Evolutionary conservation across 495 filamentous ascomycete species (phyloP), one percentile per base, ranked within the genome.

Genomic region (Gamarada debralockiae): DNA sequence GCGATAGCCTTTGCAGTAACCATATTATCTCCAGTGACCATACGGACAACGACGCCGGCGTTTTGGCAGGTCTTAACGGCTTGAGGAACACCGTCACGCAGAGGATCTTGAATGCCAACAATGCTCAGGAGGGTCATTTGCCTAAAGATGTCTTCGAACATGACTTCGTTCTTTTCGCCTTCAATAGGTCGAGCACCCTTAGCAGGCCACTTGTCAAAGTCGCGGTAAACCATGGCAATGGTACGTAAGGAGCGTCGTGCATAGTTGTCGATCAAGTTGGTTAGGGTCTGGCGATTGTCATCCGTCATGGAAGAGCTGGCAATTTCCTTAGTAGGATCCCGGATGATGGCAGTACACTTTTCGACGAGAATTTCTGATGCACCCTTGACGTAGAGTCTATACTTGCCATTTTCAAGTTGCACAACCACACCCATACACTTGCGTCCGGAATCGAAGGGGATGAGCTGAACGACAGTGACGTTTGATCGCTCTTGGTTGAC

Each of bases 341-440:
- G 70, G n/a, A 95, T 69, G 42, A 90, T 84, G 25, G 75, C 76
- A 1, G 84, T 80, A 57, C 88, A 90, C 60, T 85, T 85, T 21
- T 69, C 71, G 21, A 93, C 74, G 59, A 97, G 69, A 51, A 95
- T 91, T 60, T 95, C 90, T 0, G 90, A 91, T n/a, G 90, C 90
- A 36, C 90, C 90, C 68, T 95, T 95, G 63, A 95, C 81, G 53
- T 84, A 79, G 62, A 95, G 81, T 15, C 90, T 77, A 58, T 80
- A 83, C 53, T 73, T 78, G 40, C 83, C 84, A 51, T 85, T 80
- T 12, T 74, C 67, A 20, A 87, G 67, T 59, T 83, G 81, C 13
- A 85, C 64, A n/a, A 92, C 86, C 15, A 83, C 75, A 3, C 89
- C 90, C 90, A 95, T 95, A 64, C 90, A 95, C 66, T 95, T 95